Evolutionary conservation across 164 flowering plant species (phyloP).

Genomic region (Berberis vulgaris): DNA sequence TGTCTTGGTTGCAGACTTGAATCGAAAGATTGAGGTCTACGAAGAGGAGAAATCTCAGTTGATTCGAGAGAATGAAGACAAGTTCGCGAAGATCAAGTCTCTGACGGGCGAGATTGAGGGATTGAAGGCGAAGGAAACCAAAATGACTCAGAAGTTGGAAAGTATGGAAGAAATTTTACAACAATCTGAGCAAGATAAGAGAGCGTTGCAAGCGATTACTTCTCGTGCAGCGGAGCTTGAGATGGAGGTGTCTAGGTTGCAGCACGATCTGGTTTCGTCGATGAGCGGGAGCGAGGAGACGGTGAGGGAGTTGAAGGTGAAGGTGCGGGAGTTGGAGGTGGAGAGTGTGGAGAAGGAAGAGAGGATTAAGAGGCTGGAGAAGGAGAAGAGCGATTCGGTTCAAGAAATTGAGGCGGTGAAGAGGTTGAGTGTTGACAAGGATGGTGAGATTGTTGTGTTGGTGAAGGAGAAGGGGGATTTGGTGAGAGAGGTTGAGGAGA

Average conservation of each 20-base stretch:
- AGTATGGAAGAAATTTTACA: neutral
- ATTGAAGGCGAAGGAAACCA: conserved; percentile 22
- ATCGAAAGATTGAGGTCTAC: too few relatives aligned
- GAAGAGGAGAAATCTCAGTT: too few relatives aligned
- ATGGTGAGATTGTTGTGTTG: conserved; percentile 2
- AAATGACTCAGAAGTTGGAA: too few relatives aligned
- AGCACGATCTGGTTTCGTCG: conserved; percentile 49
- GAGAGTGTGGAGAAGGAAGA: conserved; percentile 32
- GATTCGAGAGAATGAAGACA: conserved; percentile 4
- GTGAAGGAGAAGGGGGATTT: conserved; percentile 12
- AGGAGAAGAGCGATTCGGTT: conserved; percentile 20
- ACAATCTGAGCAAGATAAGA: conserved; percentile 24
- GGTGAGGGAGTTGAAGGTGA: conserved; percentile 17
- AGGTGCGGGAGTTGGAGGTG: neutral
- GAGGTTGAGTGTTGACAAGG: too few relatives aligned
- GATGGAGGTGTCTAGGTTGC: conserved; percentile 50
- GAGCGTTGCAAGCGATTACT: conserved; percentile 27
- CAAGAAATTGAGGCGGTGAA: conserved; percentile 10
- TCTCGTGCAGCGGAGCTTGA: conserved; percentile 52
- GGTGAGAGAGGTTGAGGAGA: conserved; percentile 18
- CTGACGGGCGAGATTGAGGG: conserved; percentile 32
- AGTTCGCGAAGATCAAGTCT: conserved; percentile 14
- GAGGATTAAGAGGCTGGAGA: conserved; percentile 10
- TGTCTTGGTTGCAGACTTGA: too few relatives aligned
- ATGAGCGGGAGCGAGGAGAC: conserved; percentile 35